Conservation (phyloP, 1,284 basidiomycete species). For the Agroathelia rolfsii region DNA sequence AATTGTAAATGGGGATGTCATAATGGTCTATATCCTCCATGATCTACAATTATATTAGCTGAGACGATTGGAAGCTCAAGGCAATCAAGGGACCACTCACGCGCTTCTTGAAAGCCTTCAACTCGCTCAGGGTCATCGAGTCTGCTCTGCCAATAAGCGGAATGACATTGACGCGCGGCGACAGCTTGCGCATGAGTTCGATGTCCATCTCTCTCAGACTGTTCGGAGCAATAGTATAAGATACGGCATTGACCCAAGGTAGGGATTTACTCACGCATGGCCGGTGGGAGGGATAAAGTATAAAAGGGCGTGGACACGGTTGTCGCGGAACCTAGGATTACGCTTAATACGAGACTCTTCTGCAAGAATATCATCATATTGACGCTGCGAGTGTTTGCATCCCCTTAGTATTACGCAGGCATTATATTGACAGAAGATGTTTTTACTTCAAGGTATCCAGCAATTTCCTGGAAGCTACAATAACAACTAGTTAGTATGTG, state of each 20-base stretch:
- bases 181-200: conserved; percentile 93
- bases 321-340: conserved; percentile 98
- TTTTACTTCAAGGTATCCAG: conserved; percentile 93
- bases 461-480: conserved; percentile 88
- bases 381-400: no score
- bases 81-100: conserved; percentile 33
- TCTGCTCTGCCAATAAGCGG: conserved; percentile 98
- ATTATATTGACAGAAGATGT: no score
- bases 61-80: conserved; percentile 10
- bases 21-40: conserved; percentile 99
- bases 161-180: conserved; percentile 97
- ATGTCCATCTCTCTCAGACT: conserved; percentile 98
- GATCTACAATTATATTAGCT: conserved; percentile 43
- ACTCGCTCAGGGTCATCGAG: conserved; percentile 84
- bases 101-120: conserved; percentile 93
- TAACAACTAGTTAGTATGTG: conserved; percentile 5
- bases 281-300: conserved; percentile 98
- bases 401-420: no score
- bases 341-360: conserved; percentile 99
- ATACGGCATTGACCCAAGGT: no score
- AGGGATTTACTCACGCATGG: conserved; percentile 62
- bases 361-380: conserved; percentile 98
- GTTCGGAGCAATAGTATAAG: no score
- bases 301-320: conserved; percentile 91
- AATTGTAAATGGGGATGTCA: conserved; percentile 98